A percentile compares a stretch with the other conserved stretches of the same genome.
Conservation (phyloP, 805 yeast species). For the Monosporozyma unispora region DNA sequence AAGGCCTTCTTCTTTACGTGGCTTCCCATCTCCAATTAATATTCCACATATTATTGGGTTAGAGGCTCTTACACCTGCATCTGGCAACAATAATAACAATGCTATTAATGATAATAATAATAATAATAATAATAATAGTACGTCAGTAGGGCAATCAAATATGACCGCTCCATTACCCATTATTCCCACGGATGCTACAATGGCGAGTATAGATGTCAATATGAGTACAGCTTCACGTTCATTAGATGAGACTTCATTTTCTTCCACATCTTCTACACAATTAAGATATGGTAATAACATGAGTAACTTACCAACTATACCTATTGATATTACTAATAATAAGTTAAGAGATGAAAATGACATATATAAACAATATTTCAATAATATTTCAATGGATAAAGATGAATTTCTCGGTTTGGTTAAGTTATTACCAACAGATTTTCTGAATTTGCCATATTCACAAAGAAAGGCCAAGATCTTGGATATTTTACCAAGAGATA, state of each 20-base stretch:
- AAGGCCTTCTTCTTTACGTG: background rate
- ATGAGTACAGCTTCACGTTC: background rate
- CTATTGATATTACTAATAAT: background rate
- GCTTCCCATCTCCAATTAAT: background rate
- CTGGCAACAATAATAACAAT: background rate
- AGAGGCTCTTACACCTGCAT: background rate
- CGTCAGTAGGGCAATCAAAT: background rate
- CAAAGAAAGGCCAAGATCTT: conserved; percentile 41
- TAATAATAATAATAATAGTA: background rate
- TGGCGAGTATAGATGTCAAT: background rate
- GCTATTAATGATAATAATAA: background rate
- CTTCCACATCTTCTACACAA: background rate
- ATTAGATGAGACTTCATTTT: background rate
- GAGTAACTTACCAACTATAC: background rate
- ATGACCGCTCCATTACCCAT: background rate
- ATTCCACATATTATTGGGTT: background rate
- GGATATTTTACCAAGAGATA: conserved; percentile 31
- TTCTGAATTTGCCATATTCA: conserved; percentile 49
- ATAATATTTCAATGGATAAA: background rate
- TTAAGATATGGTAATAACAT: background rate
- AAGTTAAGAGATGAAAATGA: background rate
- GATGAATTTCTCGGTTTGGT: conserved; percentile 28
- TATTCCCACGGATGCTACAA: background rate
- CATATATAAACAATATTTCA: background rate
- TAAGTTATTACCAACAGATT: conserved; percentile 40